Conservation (phyloP, 352 stramenopile genomes). For the Achlya hypogyna region DNA sequence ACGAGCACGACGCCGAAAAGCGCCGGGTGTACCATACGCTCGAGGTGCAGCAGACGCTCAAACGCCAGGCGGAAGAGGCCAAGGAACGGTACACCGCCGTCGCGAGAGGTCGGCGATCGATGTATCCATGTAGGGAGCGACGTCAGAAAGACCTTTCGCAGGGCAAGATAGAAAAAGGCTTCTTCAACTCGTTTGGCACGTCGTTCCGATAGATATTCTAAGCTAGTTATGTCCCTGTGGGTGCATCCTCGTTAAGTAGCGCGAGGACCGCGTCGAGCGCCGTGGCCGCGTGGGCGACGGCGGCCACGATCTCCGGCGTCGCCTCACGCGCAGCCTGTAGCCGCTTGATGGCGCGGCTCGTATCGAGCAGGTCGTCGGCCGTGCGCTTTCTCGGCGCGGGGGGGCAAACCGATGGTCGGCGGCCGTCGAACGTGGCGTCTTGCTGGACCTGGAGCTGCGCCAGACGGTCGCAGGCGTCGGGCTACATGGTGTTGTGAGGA, state of each 20-base stretch:
- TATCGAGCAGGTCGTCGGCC: neutral
- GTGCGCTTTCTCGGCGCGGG: neutral
- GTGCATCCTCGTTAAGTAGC: neutral
- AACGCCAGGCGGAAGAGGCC: constrained; percentile 40
- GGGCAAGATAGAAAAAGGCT: constrained; percentile 56
- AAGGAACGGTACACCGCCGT: constrained; percentile 26
- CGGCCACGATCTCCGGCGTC: constrained; percentile 19
- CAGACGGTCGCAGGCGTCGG: neutral
- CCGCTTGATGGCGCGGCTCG: neutral
- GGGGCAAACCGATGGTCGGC: neutral
- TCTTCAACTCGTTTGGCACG: constrained; percentile 63
- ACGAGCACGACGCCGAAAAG: constrained; percentile 44
- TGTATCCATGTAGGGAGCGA: constrained; percentile 27
- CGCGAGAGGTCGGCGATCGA: neutral
- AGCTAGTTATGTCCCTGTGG: neutral
- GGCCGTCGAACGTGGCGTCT: neutral
- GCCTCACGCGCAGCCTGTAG: neutral
- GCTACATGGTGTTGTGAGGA: neutral
- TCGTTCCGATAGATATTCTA: constrained; percentile 53
- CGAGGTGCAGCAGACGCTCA: constrained; percentile 39
- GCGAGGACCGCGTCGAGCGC: neutral
- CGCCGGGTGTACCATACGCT: constrained; percentile 40
- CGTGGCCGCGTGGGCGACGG: constrained; percentile 15
- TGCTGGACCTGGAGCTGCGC: neutral
- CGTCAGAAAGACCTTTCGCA: constrained; percentile 36